A percentile compares a stretch with the other conserved stretches of the same genome.
phyloP scores from a whole-genome alignment of 352 stramenopile species.

The Phytopythium cucurbitacearum region DNA sequence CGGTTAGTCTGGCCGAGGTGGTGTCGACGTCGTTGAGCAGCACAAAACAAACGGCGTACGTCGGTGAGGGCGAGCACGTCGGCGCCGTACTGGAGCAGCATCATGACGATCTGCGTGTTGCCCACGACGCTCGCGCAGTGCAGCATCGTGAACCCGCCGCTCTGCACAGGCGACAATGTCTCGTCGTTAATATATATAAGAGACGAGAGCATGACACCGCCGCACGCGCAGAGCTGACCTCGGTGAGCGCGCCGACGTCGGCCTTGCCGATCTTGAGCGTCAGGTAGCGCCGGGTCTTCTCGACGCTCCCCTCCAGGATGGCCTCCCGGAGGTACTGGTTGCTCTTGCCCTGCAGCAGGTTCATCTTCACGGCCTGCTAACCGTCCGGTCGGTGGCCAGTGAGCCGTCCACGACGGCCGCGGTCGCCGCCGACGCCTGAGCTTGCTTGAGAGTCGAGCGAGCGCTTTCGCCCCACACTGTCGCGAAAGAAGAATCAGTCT shows the following conservation, averaged over 20 bases:
- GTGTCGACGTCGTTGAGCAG: neutral
- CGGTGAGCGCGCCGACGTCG: slow-evolving; percentile 68
- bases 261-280: slow-evolving; percentile 84
- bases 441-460: too few relatives aligned
- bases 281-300: slow-evolving; percentile 76
- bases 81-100: slow-evolving; percentile 75
- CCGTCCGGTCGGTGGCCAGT: too few relatives aligned
- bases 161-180: slow-evolving; percentile 14
- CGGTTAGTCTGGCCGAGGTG: too few relatives aligned
- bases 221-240: slow-evolving; percentile 20
- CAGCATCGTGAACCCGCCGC: slow-evolving; percentile 78
- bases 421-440: too few relatives aligned
- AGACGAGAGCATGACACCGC: neutral
- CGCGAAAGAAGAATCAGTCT: too few relatives aligned
- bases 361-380: slow-evolving; percentile 30
- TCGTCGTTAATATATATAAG: neutral
- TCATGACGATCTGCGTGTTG: slow-evolving; percentile 86
- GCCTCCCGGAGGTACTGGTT: slow-evolving; percentile 83
- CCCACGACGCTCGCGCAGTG: slow-evolving; percentile 70
- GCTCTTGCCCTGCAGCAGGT: slow-evolving; percentile 82
- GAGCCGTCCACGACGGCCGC: too few relatives aligned
- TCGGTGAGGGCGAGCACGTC: slow-evolving; percentile 76
- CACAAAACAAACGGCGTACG: slow-evolving; percentile 20
- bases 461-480: too few relatives aligned
- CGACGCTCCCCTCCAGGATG: slow-evolving; percentile 77